Base-by-base conservation (phyloP, 768 basidiomycete species). In the Psilocybe azurescens region DNA sequence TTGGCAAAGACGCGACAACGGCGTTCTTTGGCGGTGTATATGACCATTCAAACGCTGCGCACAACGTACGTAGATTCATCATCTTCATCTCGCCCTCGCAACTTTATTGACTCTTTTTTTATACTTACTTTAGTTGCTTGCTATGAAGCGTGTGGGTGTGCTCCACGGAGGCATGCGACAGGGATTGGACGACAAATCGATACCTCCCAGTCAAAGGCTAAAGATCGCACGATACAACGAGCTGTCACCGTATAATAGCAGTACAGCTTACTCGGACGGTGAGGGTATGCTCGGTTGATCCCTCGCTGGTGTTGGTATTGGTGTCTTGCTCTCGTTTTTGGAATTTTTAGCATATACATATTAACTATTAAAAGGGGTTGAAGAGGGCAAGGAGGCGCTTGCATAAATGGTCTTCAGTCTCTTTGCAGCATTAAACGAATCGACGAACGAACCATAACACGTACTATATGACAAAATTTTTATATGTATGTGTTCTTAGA, bases 1-100 rank as follows among this genome's bases (percentile, higher is more conserved):
- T 95, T 67, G 95, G 95, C 59, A 92, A 87, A 73, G 95, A 97
- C 69, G 95, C 92, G 2, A 94, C 94, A 3, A 93, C 93, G 0
- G 94, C 95, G 5, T 97, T 97, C 83, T 95, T 97, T 69, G 95
- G 95, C 63, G 86, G 86, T 59, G 79, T 83, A 5, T 85, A 88
- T 72, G 81, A 86, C 56, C 86, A 88, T 72, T 85, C 83, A 29
- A 86, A 86, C 67, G 85, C 84, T 16, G 86, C 86, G 2, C 82
- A 84, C 71, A 84, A 83, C 59, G 78, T 79, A 55, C 8, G 78
- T 67, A 39, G 10, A 30, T 10, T 41, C 3, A 10, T 18, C 20
- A 51, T 29, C n/a, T 50, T 91, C 61, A 89, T 95, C 0, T 24
- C 24, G 24, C 24, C 24, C 2, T 24, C 24, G 24, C 24, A 24